Evolutionary conservation across 2,329 filamentous ascomycete genomes (phyloP), one percentile per base, ranked within the genome.

Genomic region (Phialophora chinensis): DNA sequence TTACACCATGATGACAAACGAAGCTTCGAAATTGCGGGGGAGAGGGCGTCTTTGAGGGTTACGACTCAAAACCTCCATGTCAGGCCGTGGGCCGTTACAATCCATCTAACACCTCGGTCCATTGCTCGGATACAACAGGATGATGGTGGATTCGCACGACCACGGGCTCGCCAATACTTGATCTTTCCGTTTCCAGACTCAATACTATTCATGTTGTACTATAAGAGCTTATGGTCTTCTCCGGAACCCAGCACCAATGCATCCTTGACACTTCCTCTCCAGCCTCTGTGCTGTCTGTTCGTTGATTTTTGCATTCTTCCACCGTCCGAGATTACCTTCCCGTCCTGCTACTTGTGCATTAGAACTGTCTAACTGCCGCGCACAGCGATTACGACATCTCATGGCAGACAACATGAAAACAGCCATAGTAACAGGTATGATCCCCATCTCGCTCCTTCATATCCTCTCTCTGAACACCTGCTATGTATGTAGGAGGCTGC

Each of bases 401-500:
- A 33, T 33, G 29, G 35, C 38, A 42, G 38, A 17, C 17, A 47
- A 58, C 6, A 63, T 62, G 57, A 68, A 66, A 52, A 68, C 66
- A 5, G 66, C 66, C 23, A 54, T 68, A 20, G 60, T 68, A 6
- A 68, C 66, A 50, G 66, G 66, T 65, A 68, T 12, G 7, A 17
- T 1, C 42, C 35, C 57, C 38, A 10, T 17, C 57, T 42, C 35
- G n/a, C 31, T 27, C 12, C 44, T 23, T 7, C 27, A 4, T 47
- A 14, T 47, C 38, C 20, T 17, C 33, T 29, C 33, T n/a, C 55
- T 58, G 44, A 44, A 42, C 29, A 53, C 29, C 33, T 60, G 17
- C 42, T 27, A 12, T 23, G 2, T 14, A 35, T 33, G 66, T 62
- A 83, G 86, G 86, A 57, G 84, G 84, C 63, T 85, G 84, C 0